Conservation (phyloP, 495 filamentous ascomycete genomes). For the Pseudoneurospora amorphoporcata region DNA sequence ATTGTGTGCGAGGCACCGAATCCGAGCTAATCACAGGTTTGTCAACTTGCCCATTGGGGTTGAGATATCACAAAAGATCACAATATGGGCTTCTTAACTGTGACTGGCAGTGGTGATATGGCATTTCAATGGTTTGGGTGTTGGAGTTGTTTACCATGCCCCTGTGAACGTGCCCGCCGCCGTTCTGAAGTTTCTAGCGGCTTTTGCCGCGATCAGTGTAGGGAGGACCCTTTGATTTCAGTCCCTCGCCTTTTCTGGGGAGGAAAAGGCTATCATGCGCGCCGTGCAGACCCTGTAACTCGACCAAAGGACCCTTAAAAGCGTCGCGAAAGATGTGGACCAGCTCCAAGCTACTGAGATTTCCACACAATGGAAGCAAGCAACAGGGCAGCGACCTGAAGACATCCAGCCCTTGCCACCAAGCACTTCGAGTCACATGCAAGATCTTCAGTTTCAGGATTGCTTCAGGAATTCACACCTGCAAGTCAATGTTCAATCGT, state of each 20-base stretch:
- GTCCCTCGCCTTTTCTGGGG: not conserved
- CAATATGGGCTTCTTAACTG: not conserved
- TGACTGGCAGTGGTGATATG: not conserved
- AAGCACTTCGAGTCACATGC: not conserved
- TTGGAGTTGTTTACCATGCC: not conserved
- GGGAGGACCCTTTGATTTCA: not conserved
- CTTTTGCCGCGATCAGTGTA: not conserved
- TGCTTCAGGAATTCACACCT: slow-evolving; percentile 19
- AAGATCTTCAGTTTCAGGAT: slow-evolving; percentile 20
- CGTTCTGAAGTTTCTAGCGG: not conserved
- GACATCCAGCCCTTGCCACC: not conserved
- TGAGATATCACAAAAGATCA: not conserved
- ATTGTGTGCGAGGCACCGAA: not conserved
- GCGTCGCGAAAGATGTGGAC: slow-evolving; percentile 8
- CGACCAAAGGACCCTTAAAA: not conserved
- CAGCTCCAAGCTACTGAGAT: slow-evolving; percentile 15
- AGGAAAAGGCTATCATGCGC: not conserved
- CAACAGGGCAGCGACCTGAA: not conserved
- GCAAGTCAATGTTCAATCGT: not conserved
- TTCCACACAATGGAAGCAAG: not conserved
- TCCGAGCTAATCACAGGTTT: not conserved
- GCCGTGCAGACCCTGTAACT: not conserved
- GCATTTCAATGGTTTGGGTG: not conserved
- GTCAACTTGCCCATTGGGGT: not conserved
- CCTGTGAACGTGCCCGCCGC: not conserved